Conservation (phyloP, 768 basidiomycete species). For the Boletellus sp. region DNA sequence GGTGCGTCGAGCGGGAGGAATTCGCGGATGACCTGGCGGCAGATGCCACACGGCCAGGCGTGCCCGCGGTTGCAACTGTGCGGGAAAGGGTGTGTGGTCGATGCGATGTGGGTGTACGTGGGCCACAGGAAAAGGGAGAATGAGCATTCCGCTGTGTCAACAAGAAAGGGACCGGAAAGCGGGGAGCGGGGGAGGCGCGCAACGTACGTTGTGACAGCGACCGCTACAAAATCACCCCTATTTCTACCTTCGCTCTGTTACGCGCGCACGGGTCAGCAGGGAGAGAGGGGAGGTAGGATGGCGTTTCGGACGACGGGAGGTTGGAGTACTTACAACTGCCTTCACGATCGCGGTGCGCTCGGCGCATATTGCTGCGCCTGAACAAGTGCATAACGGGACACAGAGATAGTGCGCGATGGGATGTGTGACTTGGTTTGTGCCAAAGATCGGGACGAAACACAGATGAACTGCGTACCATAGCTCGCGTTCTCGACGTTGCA, state of each 20-base stretch:
- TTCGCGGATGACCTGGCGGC: conserved; percentile 86
- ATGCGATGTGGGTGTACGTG: too few species aligned
- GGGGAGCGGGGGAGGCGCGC: too few species aligned
- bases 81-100: too few species aligned
- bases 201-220: conserved; percentile 77
- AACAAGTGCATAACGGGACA: too few species aligned
- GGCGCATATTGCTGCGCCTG: conserved; percentile 85
- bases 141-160: too few species aligned
- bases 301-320: too few species aligned
- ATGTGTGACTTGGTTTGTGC: too few species aligned
- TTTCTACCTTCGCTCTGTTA: conserved; percentile 73
- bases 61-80: conserved; percentile 30
- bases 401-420: too few species aligned
- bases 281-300: neutral
- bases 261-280: neutral
- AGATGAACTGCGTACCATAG: conserved; percentile 55
- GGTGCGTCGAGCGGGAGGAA: conserved; percentile 77
- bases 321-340: conserved; percentile 65
- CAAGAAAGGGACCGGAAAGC: too few species aligned
- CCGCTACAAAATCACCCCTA: conserved; percentile 63
- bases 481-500: conserved; percentile 94
- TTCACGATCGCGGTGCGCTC: conserved; percentile 96
- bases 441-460: neutral
- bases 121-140: too few species aligned
- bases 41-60: conserved; percentile 89